phyloP scores from a whole-genome alignment of 2,329 filamentous ascomycete species.

The Hymenoscyphus repandus region DNA sequence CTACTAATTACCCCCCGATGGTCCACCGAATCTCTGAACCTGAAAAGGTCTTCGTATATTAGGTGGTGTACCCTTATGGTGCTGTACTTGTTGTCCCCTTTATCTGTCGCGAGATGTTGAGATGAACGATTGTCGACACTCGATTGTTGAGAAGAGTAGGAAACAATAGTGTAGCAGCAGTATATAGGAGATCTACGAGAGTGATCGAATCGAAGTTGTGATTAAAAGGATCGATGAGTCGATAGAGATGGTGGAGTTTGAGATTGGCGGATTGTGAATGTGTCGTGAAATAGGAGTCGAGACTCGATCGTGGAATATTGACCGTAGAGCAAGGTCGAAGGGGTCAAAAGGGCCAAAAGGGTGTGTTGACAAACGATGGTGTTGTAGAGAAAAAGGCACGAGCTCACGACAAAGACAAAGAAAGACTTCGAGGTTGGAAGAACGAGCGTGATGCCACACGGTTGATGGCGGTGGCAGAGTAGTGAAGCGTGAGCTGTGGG shows the following conservation, averaged over 20 bases:
- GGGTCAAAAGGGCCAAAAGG: background rate
- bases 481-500: background rate
- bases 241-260: background rate
- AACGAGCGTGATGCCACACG: slow-evolving; percentile 4
- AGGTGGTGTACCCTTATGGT: slow-evolving; percentile 1
- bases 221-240: background rate
- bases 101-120: background rate
- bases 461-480: slow-evolving; percentile 1
- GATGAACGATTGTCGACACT: background rate
- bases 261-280: background rate
- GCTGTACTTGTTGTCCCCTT: background rate
- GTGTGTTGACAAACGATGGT: slow-evolving; percentile 11
- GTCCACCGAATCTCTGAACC: slow-evolving; percentile 2
- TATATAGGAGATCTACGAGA: background rate
- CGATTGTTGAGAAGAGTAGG: background rate
- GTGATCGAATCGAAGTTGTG: background rate
- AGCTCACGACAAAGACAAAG: slow-evolving; percentile 6
- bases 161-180: background rate
- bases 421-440: slow-evolving; percentile 4
- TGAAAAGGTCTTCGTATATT: slow-evolving; percentile 5
- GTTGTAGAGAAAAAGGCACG: slow-evolving; percentile 3
- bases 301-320: too few species aligned
- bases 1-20: slow-evolving; percentile 9
- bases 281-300: background rate
- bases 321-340: background rate